Conservation (phyloP, 257 asterid species). For the Capsicum rhomboideum region DNA sequence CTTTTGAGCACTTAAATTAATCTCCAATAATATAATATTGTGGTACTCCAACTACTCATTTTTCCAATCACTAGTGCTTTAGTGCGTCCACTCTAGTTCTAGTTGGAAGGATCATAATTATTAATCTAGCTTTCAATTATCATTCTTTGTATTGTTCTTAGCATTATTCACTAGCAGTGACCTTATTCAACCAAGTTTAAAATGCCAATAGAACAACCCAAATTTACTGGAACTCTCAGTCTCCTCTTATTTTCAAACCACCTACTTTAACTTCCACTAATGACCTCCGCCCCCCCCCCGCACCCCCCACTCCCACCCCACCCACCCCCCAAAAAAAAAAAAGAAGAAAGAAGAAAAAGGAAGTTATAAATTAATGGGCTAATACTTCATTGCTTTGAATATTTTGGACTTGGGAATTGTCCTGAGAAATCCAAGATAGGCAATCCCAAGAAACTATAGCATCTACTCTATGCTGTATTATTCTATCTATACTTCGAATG, state of each 20-base stretch:
- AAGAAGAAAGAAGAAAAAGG: no score
- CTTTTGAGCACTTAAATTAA: not conserved
- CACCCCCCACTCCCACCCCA: no score
- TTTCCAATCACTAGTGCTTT: not conserved
- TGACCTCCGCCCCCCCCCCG: no score
- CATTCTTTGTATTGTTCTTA: not conserved
- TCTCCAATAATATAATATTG: not conserved
- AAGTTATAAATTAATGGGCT: not conserved
- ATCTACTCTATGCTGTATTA: not conserved
- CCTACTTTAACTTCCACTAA: not conserved
- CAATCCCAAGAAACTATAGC: conserved; percentile 5
- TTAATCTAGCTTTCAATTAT: not conserved
- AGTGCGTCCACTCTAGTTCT: not conserved
- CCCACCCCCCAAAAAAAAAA: no score
- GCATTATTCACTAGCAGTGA: not conserved
- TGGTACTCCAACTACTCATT: not conserved
- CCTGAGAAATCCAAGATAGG: not conserved
- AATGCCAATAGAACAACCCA: not conserved
- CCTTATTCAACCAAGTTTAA: not conserved
- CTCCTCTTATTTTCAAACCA: not conserved
- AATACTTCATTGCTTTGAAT: not conserved
- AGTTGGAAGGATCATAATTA: not conserved
- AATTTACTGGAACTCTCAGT: not conserved
- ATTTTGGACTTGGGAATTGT: not conserved
- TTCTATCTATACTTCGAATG: not conserved